Evolutionary conservation across 805 yeast species (phyloP), one percentile per base, ranked within the genome.

Genomic region (Nakazawaea anatomiae): DNA sequence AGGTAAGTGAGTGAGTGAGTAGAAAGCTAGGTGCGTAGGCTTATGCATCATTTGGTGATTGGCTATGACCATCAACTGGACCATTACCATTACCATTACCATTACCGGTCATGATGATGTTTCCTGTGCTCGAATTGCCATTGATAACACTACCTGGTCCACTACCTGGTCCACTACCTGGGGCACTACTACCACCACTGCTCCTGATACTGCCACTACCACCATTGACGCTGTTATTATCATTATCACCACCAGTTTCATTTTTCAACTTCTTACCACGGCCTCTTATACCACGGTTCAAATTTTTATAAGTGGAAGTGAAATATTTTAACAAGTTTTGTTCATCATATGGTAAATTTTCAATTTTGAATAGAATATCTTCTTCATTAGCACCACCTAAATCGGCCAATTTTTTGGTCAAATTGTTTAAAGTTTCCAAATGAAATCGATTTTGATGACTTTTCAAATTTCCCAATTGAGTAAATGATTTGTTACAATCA

Each of bases 381-480:
- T 63, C 67, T 40, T 54, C 59, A 30, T 45, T 41, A 12, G 50
- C 48, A 4, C 79, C 76, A 25, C 83, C 79, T 49, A 82, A 67
- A 56, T 80, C 83, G 1, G 92, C 90, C 54, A 87, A 67, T 57
- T 75, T 79, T 52, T 74, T 78, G 1, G 95, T 87, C 62, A 90
- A 71, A 34, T 71, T 72, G 57, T 81, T 81, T 55, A 92, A 72
- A 0, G 95, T 83, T 12, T 79, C 79, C 56, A 82, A 67, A 66
- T 90, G 98, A 62, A 90, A 89, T 58, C 91, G 75, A 67, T 91
- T 92, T 63, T 91, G 98, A 66, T 92, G 98, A 1, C 96, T 87
- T 67, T 92, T 91, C 73, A 91, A 76, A 62, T 91, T 91, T 3
- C 97, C 97, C 59, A 91, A 73, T 70, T 91, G 98, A 1, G 97